Evolutionary conservation across 1,284 basidiomycete genomes (phyloP).

Genomic region (Rhodotorula sp.): DNA sequence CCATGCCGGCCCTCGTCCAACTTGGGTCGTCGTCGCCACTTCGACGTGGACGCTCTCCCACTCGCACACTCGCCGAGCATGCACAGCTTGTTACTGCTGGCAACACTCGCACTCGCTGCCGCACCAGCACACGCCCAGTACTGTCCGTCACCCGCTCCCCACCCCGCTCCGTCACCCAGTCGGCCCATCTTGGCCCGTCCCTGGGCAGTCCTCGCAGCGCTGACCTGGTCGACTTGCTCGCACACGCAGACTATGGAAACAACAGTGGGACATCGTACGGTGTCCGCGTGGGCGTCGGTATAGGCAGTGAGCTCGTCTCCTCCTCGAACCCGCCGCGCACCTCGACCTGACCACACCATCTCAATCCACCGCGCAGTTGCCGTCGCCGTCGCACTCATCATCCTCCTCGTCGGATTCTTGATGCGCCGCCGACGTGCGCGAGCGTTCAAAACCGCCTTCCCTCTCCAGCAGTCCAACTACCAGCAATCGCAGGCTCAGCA

Average conservation of each 20-base stretch:
- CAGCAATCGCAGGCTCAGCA: constrained; percentile 9
- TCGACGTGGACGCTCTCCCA: background rate
- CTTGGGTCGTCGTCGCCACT: background rate
- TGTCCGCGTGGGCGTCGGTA: constrained; percentile 29
- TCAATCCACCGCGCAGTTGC: constrained; percentile 3
- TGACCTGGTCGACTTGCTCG: background rate
- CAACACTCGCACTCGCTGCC: constrained; percentile 9
- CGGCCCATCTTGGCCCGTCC: background rate
- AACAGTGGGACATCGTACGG: constrained; percentile 18
- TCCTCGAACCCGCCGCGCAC: background rate
- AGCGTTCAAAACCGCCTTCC: constrained; percentile 31
- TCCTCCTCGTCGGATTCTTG: constrained; percentile 23
- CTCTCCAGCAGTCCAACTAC: constrained; percentile 14
- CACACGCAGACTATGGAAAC: background rate
- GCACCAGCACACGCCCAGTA: constrained; percentile 22
- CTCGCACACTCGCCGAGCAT: no score
- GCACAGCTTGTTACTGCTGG: background rate
- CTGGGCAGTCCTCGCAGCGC: background rate
- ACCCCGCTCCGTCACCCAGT: background rate
- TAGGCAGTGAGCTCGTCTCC: constrained; percentile 7
- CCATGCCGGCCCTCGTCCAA: no score
- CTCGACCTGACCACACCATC: background rate
- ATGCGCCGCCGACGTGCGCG: constrained; percentile 29
- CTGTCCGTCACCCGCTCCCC: constrained; percentile 3
- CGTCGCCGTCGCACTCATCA: constrained; percentile 23